phyloP scores from a whole-genome alignment of 371 early-diverging fungal species.

The Entomophthora muscae region DNA sequence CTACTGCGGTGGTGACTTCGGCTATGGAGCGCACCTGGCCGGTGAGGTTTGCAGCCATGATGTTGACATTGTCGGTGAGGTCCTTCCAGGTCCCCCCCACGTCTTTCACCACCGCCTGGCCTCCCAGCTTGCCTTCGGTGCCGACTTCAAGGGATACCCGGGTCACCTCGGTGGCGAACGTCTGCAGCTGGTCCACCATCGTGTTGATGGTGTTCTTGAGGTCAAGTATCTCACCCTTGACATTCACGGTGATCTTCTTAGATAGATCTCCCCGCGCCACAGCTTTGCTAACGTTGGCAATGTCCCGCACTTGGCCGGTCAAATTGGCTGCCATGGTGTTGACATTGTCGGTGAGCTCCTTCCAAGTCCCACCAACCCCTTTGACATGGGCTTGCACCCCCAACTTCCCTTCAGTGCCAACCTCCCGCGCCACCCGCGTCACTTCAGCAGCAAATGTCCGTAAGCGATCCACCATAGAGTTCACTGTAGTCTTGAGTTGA shows the following conservation, averaged over 20 bases:
- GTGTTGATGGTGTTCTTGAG: slow-evolving; percentile 24
- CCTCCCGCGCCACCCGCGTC: slow-evolving; percentile 39
- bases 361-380: slow-evolving; percentile 21
- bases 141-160: slow-evolving; percentile 30
- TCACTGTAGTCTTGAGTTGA: slow-evolving; percentile 29
- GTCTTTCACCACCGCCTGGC: slow-evolving; percentile 24
- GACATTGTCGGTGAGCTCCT: slow-evolving; percentile 27
- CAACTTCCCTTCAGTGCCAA: slow-evolving; percentile 37
- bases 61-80: slow-evolving; percentile 28
- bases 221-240: slow-evolving; percentile 21
- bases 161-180: slow-evolving; percentile 33
- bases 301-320: slow-evolving; percentile 29
- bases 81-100: slow-evolving; percentile 39
- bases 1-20: slow-evolving; percentile 28
- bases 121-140: slow-evolving; percentile 27
- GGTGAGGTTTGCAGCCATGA: slow-evolving; percentile 26
- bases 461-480: slow-evolving; percentile 40
- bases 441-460: slow-evolving; percentile 37
- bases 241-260: slow-evolving; percentile 26
- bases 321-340: slow-evolving; percentile 27
- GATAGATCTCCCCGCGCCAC: slow-evolving; percentile 27
- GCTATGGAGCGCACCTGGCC: slow-evolving; percentile 30
- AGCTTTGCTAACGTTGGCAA: slow-evolving; percentile 25
- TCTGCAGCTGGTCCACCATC: slow-evolving; percentile 29
- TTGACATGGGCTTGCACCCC: slow-evolving; percentile 32